Evolutionary conservation across 2,329 filamentous ascomycete genomes (phyloP).

Genomic region (Drechmeria coniospora): DNA sequence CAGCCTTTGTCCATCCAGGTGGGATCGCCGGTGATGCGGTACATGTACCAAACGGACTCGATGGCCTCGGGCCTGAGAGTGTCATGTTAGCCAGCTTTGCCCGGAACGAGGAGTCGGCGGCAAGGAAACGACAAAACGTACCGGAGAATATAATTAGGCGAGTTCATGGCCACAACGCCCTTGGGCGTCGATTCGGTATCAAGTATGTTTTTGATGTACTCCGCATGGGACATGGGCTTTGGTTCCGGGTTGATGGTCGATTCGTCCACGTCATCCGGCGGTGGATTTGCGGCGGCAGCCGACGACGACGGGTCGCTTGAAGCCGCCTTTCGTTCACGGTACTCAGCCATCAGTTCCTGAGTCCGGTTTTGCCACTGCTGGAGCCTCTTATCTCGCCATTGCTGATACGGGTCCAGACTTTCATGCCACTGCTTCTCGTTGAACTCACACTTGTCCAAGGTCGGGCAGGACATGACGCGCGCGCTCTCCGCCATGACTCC

Average conservation of each 20-base stretch:
- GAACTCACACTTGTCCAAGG: constrained; percentile 33
- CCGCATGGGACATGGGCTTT: constrained; percentile 37
- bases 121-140: constrained; percentile 19
- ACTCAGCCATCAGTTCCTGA: constrained; percentile 6
- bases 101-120: constrained; percentile 12
- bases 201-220: constrained; percentile 34
- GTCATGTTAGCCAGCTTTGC: constrained; percentile 8
- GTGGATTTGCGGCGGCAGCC: no score
- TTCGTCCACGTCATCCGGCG: no score
- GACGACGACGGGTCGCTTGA: no score
- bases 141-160: constrained; percentile 44
- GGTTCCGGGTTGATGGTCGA: no score
- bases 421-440: constrained; percentile 32
- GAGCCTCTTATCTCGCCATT: constrained; percentile 26
- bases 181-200: constrained; percentile 27
- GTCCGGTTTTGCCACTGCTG: constrained; percentile 24
- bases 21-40: constrained; percentile 70
- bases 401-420: constrained; percentile 28
- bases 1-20: constrained; percentile 69
- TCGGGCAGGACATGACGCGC: constrained; percentile 29
- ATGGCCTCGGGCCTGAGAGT: constrained; percentile 76
- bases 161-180: constrained; percentile 32
- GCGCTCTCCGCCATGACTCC: constrained; percentile 51
- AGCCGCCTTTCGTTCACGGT: no score
- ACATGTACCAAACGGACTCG: constrained; percentile 79